A percentile compares a stretch with the other conserved stretches of the same genome.
These are phyloP conservation scores for Helminthosporium solani DNA, from an alignment of 2,329 filamentous ascomycete species.

Conservation along the genomic window DNA sequence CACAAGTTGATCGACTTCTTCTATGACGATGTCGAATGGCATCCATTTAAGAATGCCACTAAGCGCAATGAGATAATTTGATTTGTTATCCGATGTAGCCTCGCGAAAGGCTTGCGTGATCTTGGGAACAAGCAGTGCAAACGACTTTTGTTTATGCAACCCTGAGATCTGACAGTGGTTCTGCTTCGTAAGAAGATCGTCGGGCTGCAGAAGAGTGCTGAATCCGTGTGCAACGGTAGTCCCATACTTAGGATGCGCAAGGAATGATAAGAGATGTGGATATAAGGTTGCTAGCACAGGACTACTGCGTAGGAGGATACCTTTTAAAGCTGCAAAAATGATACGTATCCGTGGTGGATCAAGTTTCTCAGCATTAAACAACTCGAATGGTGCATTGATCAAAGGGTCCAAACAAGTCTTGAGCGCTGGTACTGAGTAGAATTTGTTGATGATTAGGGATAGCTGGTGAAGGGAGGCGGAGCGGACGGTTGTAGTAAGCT, in stretches of 20 bases:
- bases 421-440: conserved; percentile 43
- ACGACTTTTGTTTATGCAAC: conserved; percentile 64
- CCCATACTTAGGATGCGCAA: conserved; percentile 53
- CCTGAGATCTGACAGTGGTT: conserved; percentile 64
- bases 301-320: conserved; percentile 58
- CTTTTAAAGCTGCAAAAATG: conserved; percentile 63
- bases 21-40: conserved; percentile 60
- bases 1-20: conserved; percentile 58
- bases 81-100: conserved; percentile 50
- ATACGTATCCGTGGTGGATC: conserved; percentile 52
- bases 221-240: conserved; percentile 58
- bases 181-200: conserved; percentile 60
- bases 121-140: conserved; percentile 59
- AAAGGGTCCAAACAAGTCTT: conserved; percentile 44
- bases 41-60: conserved; percentile 62
- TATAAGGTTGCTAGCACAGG: conserved; percentile 46
- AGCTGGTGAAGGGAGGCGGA: conserved; percentile 45
- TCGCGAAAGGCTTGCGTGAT: conserved; percentile 56
- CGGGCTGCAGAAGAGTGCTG: conserved; percentile 58
- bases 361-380: conserved; percentile 34
- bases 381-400: conserved; percentile 32
- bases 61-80: conserved; percentile 64
- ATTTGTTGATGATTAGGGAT: conserved; percentile 52
- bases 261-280: conserved; percentile 50
- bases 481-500: conserved; percentile 29